phyloP scores from a whole-genome alignment of 2,329 filamentous ascomycete genomes.

The Hortaea werneckii region DNA sequence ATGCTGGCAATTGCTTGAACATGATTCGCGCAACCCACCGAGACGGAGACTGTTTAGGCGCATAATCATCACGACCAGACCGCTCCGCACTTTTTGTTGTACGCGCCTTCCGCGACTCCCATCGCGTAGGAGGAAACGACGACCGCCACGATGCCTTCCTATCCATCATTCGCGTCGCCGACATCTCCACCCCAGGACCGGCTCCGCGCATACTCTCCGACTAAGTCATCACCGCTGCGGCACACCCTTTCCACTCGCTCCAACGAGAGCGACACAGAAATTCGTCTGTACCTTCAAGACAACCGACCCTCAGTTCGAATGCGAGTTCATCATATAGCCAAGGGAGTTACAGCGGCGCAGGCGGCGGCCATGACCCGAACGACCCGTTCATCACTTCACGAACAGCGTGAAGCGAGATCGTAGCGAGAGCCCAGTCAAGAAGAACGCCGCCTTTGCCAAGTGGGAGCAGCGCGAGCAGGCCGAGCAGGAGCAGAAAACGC shows the following conservation, averaged over 20 bases:
- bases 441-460: conserved; percentile 21
- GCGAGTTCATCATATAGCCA: conserved; percentile 18
- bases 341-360: conserved; percentile 11
- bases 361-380: conserved; percentile 14
- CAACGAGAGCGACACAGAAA: conserved; percentile 24
- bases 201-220: conserved; percentile 23
- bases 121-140: not conserved
- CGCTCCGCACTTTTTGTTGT: no score
- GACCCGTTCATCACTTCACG: conserved; percentile 22
- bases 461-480: conserved; percentile 19
- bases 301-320: conserved; percentile 21
- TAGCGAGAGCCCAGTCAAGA: conserved; percentile 27
- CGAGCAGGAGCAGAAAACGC: conserved; percentile 11
- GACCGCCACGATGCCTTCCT: conserved; percentile 14
- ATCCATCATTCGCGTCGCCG: conserved; percentile 16
- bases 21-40: no score
- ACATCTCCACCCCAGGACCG: conserved; percentile 24
- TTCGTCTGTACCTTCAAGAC: conserved; percentile 17
- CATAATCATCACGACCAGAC: no score
- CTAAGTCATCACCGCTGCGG: conserved; percentile 24
- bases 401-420: conserved; percentile 21
- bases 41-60: no score
- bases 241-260: conserved; percentile 25
- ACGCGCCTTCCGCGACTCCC: not conserved
- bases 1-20: no score